Evolutionary conservation across 495 filamentous ascomycete species (phyloP).

Genomic region (Tuber indicum): DNA sequence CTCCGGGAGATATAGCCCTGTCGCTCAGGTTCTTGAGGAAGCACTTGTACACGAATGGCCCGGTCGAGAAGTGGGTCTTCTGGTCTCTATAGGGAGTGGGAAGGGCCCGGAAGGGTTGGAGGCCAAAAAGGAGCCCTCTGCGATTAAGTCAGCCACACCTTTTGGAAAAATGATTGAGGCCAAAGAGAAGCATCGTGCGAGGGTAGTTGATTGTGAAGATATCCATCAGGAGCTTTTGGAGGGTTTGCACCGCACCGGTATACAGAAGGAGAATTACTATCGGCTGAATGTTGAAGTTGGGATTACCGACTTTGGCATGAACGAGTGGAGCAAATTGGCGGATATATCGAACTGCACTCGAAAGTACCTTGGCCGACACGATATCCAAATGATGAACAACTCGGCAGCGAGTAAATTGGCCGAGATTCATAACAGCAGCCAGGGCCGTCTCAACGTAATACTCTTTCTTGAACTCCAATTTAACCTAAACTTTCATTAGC

Average conservation of each 20-base stretch:
- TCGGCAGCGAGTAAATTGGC: slow-evolving; percentile 74
- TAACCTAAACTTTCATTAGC: neutral
- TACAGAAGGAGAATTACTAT: slow-evolving; percentile 86
- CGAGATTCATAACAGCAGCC: slow-evolving; percentile 58
- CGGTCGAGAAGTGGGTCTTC: slow-evolving; percentile 81
- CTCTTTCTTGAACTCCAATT: slow-evolving; percentile 6
- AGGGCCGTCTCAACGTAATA: slow-evolving; percentile 16
- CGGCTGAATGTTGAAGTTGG: slow-evolving; percentile 94
- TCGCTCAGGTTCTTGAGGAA: slow-evolving; percentile 80
- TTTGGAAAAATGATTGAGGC: slow-evolving; percentile 87
- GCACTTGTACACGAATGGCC: slow-evolving; percentile 92
- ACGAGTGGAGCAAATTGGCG: slow-evolving; percentile 87
- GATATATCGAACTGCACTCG: slow-evolving; percentile 90
- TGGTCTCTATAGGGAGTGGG: slow-evolving; percentile 87
- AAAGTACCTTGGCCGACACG: slow-evolving; percentile 64
- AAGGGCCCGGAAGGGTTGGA: slow-evolving; percentile 56
- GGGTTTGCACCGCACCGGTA: slow-evolving; percentile 65
- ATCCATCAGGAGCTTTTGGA: slow-evolving; percentile 82
- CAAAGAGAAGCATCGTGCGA: slow-evolving; percentile 68
- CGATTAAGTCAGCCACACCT: slow-evolving; percentile 49
- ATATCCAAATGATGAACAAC: slow-evolving; percentile 67
- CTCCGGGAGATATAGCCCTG: slow-evolving; percentile 82
- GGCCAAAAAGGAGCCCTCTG: slow-evolving; percentile 16
- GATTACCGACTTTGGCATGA: slow-evolving; percentile 96
- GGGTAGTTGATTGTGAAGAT: slow-evolving; percentile 89